Evolutionary conservation across 148 eudicot species (phyloP), one percentile per base, ranked within the genome.

Genomic region (Hydrangea macrophylla): DNA sequence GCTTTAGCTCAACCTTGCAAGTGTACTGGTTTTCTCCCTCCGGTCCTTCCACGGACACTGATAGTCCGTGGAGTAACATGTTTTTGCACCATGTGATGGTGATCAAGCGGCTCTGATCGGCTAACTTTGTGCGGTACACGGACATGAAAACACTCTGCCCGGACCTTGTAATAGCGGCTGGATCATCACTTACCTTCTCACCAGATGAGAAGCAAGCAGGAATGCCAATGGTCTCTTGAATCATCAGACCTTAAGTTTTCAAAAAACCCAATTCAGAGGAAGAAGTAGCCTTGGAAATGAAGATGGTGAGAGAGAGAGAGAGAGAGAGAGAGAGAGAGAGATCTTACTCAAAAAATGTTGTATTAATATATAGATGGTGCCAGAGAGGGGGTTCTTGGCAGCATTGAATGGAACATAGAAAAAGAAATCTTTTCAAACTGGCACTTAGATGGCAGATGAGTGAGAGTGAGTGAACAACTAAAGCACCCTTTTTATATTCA

Each of bases 81-180:
- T 93, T 86, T 75, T 90, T 93, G 82, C 88, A 86, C 98, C 98
- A 93, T 30, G 90, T 86, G 40, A 93, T 72, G 20, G 96, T 86
- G 56, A 93, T 89, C 35, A 82, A 65, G 2, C 90, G 84, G 12
- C 75, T 65, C 60, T 82, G 82, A 68, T 75, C 79, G 0, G 86
- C 90, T 0, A 92, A 80, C 70, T 80, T 86, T 7, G 92, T 85
- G 8, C 80, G 68, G 68, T 90, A 92, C 7, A 83, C 79, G 1
- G 96, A 88, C 85, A 90, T 83, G 77, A 79, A 77, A 2, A 92
- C 76, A 72, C 88, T 90, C 75, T 92, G 96, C 55, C 96, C 92
- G 50, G 95, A 75, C 57, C 82, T 77, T 2, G 85, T 75, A 0
- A 83, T 76, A 35, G 77, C 58, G 2, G 73, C 65, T n/a, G 72